Conservation (phyloP, 371 early-diverging fungal genomes). For the Funneliformis caledonium region DNA sequence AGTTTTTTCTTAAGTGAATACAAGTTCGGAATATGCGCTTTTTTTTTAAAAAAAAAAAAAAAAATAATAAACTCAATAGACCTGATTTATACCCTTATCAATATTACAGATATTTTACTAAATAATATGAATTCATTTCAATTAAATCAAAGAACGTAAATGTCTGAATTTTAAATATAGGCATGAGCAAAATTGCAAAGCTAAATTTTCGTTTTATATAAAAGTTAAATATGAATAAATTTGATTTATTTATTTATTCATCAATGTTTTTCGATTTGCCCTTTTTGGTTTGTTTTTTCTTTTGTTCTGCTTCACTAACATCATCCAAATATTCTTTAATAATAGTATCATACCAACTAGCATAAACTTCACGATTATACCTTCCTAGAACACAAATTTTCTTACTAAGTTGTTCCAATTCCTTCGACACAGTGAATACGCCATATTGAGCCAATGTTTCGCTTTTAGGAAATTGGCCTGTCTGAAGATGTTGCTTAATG, state of each 20-base stretch:
- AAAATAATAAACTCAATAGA: too few relatives aligned
- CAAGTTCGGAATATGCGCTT: not conserved
- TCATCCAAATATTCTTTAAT: constrained; percentile 39
- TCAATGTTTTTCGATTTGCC: not conserved
- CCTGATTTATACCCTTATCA: too few relatives aligned
- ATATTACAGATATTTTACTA: too few relatives aligned
- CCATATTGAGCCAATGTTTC: constrained; percentile 63
- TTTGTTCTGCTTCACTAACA: not conserved
- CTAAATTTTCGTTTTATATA: too few relatives aligned
- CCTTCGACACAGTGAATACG: constrained; percentile 60
- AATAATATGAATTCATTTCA: too few relatives aligned
- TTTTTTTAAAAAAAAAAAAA: too few relatives aligned
- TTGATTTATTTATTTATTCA: too few relatives aligned
- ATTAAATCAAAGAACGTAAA: too few relatives aligned
- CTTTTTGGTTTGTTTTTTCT: not conserved
- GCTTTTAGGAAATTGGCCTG: constrained; percentile 53
- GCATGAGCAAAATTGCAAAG: too few relatives aligned
- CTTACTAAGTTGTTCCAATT: constrained; percentile 56
- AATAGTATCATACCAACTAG: constrained; percentile 66
- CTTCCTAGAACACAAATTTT: constrained; percentile 56
- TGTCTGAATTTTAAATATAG: too few relatives aligned
- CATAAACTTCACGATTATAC: constrained; percentile 74
- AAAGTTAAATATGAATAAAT: too few relatives aligned
- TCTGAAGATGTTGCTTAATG: constrained; percentile 59
- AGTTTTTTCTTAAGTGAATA: too few relatives aligned